Percentiles rank a stretch among this genome's conserved stretches.
Conservation (phyloP, 2,329 filamentous ascomycete species). For the Arthrobotrys musiformis region DNA sequence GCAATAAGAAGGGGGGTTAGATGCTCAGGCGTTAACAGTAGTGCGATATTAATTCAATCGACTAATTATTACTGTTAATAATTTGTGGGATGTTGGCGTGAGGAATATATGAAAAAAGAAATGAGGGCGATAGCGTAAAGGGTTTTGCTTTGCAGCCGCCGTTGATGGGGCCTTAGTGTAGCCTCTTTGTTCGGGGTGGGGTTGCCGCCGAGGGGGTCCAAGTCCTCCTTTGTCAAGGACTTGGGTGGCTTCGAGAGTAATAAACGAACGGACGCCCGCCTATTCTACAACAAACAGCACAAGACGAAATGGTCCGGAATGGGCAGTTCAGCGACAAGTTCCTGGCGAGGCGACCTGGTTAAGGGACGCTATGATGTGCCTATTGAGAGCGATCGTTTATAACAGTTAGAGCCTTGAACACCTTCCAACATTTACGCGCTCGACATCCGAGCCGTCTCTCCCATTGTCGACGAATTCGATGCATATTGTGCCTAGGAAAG, state of each 20-base stretch:
- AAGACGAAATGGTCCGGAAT: constrained; percentile 13
- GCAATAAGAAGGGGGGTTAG: background rate
- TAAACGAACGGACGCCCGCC: constrained; percentile 40
- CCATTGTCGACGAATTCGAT: background rate
- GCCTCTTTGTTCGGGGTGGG: constrained; percentile 41
- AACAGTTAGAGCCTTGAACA: constrained; percentile 12
- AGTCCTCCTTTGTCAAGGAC: constrained; percentile 26
- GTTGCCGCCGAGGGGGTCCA: constrained; percentile 49
- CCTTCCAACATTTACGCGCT: constrained; percentile 7
- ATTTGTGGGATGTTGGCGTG: constrained; percentile 12
- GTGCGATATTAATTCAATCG: constrained; percentile 34
- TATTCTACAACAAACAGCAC: background rate
- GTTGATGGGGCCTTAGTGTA: constrained; percentile 27
- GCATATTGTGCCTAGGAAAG: background rate
- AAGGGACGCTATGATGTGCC: background rate
- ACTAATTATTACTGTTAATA: constrained; percentile 31
- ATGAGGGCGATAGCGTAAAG: constrained; percentile 5
- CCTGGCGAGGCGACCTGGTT: background rate
- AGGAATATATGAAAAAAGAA: constrained; percentile 28
- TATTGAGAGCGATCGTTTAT: constrained; percentile 12
- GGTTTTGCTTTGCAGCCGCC: constrained; percentile 49
- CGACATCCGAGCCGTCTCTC: constrained; percentile 18
- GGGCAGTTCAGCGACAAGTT: constrained; percentile 28
- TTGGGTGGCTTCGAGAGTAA: constrained; percentile 34
- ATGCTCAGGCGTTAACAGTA: background rate